Evolutionary conservation across 192 early-diverging fungal genomes (phyloP).

Genomic region (Coemansia javaensis): DNA sequence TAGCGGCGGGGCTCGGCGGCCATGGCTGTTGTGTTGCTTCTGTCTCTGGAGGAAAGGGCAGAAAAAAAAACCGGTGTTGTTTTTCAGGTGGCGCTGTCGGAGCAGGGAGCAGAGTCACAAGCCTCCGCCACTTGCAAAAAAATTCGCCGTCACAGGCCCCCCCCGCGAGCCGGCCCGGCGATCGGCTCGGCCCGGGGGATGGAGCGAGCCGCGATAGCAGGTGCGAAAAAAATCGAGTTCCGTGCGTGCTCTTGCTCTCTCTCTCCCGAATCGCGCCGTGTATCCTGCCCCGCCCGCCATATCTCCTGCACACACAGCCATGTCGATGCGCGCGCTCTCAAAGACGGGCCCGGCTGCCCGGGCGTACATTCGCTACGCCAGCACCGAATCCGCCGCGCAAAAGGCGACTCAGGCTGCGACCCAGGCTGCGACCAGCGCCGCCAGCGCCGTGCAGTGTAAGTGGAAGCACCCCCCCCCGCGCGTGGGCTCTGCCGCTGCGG

Average conservation of each 20-base stretch:
- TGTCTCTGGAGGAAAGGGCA: too few species aligned
- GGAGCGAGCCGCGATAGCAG: too few species aligned
- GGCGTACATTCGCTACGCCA: conserved; percentile 49
- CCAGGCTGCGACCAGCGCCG: conserved; percentile 31
- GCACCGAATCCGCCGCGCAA: conserved; percentile 43
- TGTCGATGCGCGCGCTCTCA: conserved; percentile 46
- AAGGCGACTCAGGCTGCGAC: too few species aligned
- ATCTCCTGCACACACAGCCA: conserved; percentile 4
- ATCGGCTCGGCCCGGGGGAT: too few species aligned
- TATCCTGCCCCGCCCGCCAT: neutral
- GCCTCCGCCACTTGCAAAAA: too few species aligned
- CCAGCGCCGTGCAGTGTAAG: conserved; percentile 42
- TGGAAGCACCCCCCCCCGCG: neutral
- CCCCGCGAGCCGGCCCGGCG: too few species aligned
- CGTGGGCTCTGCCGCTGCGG: neutral
- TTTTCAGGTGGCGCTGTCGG: too few species aligned
- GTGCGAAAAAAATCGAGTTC: neutral
- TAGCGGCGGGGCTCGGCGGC: conserved; percentile 21
- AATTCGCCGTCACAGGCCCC: too few species aligned
- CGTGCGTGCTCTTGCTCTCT: conserved; percentile 1
- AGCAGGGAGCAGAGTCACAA: too few species aligned
- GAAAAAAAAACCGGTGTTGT: neutral
- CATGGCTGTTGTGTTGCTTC: too few species aligned
- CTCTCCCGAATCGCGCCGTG: neutral
- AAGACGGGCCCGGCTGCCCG: conserved; percentile 40